Evolutionary conservation across 768 basidiomycete genomes (phyloP), one percentile per base, ranked within the genome.

Genomic region (Xerocomellus dryophilus): DNA sequence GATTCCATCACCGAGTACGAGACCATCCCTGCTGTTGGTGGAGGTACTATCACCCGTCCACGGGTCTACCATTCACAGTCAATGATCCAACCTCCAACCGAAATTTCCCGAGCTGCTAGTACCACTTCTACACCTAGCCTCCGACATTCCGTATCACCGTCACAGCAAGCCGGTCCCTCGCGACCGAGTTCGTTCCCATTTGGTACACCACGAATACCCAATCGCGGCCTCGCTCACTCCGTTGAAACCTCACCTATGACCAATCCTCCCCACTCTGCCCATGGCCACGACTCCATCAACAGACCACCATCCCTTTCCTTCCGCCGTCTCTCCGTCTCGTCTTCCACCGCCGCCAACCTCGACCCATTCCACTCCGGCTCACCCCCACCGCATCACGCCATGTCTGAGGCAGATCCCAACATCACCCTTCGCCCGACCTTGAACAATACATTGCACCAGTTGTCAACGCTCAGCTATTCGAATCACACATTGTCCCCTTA

Each of bases 401-500:
- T 66, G 54, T 58, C 67, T 2, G 78, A 79, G 27, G 67, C 72
- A 38, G 74, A 78, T 40, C 79, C 81, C 20, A 81, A 81, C 56
- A 85, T 87, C 59, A 68, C 84, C 17, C 78, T 90, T 46, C 81
- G 82, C 14, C 86, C 88, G 1, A 73, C 79, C 0, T 67, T 80
- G n/a, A 88, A 85, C 71, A 85, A 86, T 58, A 84, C 86, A 6
- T 78, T 96, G 20, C 90, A 88, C 51, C 91, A 96, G 58, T 75
- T 98, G 10, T 87, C 91, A 17, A 90, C 89, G 4, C 82, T 99
- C 43, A 86, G 84, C 18, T 80, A 86, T 61, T 93, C 93, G 2
- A 93, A 97, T 64, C 96, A 97, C 65, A 99, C 96, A 0, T 75
- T 99, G 4, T 93, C 90, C 1, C 96, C 95, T 0, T 98, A 96